These are phyloP conservation scores for Yarrowia yakushimensis DNA, from an alignment of 805 yeast genomes.

Conservation along the genomic window DNA sequence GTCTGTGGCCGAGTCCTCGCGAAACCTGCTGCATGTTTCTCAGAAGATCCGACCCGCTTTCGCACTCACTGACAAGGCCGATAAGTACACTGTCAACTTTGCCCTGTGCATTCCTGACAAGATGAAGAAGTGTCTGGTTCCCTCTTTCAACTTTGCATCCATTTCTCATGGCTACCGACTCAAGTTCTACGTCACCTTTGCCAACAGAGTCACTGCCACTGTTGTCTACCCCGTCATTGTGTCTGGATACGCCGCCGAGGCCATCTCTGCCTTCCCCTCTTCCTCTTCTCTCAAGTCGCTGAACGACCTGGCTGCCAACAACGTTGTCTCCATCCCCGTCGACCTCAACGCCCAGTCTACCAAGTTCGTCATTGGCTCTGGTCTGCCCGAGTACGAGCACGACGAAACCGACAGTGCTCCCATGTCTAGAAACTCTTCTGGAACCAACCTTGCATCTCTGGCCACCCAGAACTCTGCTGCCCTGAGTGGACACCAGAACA, in stretches of 20 bases:
- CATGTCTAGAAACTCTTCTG: conserved; percentile 21
- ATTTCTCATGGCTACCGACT: conserved; percentile 19
- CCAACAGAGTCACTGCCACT: conserved; percentile 12
- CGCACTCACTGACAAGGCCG: neutral
- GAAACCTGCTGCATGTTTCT: conserved; percentile 17
- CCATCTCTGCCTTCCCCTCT: conserved; percentile 21
- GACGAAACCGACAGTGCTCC: conserved; percentile 19
- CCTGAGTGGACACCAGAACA: conserved; percentile 1
- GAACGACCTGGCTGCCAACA: neutral
- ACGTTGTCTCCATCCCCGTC: conserved; percentile 1
- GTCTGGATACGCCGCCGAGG: conserved; percentile 18
- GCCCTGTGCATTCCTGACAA: conserved; percentile 22
- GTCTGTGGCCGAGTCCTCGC: conserved; percentile 9
- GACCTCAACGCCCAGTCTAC: conserved; percentile 22
- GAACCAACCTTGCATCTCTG: conserved; percentile 17
- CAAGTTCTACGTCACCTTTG: conserved; percentile 19
- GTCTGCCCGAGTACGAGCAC: conserved; percentile 23
- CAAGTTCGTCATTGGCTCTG: conserved; percentile 21
- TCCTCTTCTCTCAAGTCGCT: conserved; percentile 13
- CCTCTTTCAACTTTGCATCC: conserved; percentile 23
- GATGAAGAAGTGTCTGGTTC: conserved; percentile 22
- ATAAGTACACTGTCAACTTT: conserved; percentile 18
- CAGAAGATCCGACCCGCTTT: conserved; percentile 19
- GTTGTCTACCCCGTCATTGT: conserved; percentile 19
- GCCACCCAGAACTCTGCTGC: conserved; percentile 10